Conservation (phyloP, 2,329 filamentous ascomycete genomes). For the Meredithiella fracta region DNA sequence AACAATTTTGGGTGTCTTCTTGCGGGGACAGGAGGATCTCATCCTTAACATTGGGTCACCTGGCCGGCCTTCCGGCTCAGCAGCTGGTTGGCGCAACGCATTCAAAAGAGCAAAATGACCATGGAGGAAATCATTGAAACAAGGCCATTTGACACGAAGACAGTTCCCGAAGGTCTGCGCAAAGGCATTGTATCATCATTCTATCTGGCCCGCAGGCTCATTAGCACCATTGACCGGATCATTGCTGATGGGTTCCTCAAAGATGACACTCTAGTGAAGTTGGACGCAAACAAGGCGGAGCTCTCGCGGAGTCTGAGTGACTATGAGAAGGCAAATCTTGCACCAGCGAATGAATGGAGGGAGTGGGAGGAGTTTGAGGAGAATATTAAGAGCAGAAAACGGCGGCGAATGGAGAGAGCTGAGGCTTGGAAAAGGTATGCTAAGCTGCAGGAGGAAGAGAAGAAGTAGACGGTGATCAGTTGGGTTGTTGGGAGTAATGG, state of each 20-base stretch:
- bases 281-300: conserved; percentile 5
- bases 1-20: conserved; percentile 1
- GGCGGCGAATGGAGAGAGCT: not conserved
- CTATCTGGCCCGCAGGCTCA: conserved; percentile 19
- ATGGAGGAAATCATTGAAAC: too few species aligned
- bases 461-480: too few species aligned
- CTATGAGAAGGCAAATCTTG: conserved; percentile 5
- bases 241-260: conserved; percentile 7
- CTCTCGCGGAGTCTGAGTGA: conserved; percentile 5
- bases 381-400: not conserved
- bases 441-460: not conserved
- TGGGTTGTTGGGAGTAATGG: too few species aligned
- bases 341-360: conserved; percentile 7
- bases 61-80: not conserved
- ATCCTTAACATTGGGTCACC: not conserved
- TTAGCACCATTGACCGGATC: conserved; percentile 5
- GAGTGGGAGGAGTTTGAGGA: conserved; percentile 11
- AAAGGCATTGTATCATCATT: conserved; percentile 2
- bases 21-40: conserved; percentile 10
- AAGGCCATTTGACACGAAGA: not conserved
- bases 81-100: not conserved
- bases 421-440: conserved; percentile 3
- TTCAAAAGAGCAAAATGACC: not conserved
- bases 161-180: conserved; percentile 3
- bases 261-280: conserved; percentile 2